Conservation (phyloP, 2,329 filamentous ascomycete species). For the Trichophyton equinum region DNA sequence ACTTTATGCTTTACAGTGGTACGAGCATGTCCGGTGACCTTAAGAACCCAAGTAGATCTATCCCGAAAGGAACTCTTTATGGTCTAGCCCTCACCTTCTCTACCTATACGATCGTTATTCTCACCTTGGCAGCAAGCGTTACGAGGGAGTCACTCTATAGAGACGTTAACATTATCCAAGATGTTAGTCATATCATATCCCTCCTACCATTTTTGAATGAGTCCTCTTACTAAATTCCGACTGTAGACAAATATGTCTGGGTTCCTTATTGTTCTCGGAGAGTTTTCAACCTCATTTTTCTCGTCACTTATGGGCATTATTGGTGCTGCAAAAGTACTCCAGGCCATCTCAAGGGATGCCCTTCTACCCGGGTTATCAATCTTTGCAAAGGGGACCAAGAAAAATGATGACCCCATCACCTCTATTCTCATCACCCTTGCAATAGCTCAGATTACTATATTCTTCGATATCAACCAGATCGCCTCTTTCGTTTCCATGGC, state of each 20-base stretch:
- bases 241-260: conserved; percentile 58
- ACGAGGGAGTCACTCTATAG: conserved; percentile 60
- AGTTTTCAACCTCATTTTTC: conserved; percentile 72
- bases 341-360: conserved; percentile 68
- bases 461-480: conserved; percentile 77
- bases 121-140: conserved; percentile 66
- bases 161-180: conserved; percentile 67
- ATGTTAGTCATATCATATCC: conserved; percentile 32
- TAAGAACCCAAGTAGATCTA: conserved; percentile 68
- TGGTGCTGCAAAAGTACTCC: conserved; percentile 70
- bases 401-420: conserved; percentile 59
- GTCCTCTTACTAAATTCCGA: background rate
- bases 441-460: conserved; percentile 65
- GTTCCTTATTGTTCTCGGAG: conserved; percentile 61
- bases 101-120: conserved; percentile 61
- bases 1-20: conserved; percentile 36
- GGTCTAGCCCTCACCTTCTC: conserved; percentile 65
- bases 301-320: conserved; percentile 80
- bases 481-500: conserved; percentile 85
- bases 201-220: background rate
- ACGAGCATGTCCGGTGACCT: conserved; percentile 86
- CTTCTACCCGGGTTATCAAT: conserved; percentile 62
- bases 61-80: conserved; percentile 71
- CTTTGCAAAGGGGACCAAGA: conserved; percentile 61
- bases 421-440: conserved; percentile 65